Conservation (phyloP, 345 rosid genomes). For the Pugionium cornutum region DNA sequence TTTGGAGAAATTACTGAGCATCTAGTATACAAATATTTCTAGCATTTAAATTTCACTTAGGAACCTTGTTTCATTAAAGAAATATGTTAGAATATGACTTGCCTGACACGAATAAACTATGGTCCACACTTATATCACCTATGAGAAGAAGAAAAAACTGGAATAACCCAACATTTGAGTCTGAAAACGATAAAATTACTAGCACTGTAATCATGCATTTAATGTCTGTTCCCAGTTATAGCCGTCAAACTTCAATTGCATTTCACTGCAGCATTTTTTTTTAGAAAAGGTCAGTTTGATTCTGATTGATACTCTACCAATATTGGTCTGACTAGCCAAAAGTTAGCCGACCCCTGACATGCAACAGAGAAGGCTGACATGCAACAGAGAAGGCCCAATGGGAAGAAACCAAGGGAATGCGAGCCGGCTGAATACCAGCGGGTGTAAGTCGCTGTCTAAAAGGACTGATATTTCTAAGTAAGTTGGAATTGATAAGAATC, state of each 20-base stretch:
- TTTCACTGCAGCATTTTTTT: background rate
- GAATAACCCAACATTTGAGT: background rate
- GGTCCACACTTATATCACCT: background rate
- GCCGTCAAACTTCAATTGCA: background rate
- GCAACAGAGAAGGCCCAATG: background rate
- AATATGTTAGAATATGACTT: background rate
- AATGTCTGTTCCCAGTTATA: background rate
- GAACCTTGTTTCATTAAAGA: background rate
- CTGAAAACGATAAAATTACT: background rate
- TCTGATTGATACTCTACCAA: constrained; percentile 1
- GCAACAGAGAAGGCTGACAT: background rate
- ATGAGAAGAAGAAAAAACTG: background rate
- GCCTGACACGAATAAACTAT: background rate
- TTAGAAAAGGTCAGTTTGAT: background rate
- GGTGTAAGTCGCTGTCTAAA: background rate
- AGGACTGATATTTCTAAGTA: background rate
- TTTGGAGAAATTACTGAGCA: constrained; percentile 10
- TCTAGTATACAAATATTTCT: background rate
- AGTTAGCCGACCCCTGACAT: background rate
- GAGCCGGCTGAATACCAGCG: background rate
- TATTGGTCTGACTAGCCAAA: background rate
- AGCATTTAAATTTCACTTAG: background rate
- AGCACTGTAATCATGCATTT: constrained; percentile 7
- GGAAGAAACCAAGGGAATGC: background rate
- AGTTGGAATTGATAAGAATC: background rate